phyloP scores from a whole-genome alignment of 139 green algal genomes.

The Chlorella sp. region DNA sequence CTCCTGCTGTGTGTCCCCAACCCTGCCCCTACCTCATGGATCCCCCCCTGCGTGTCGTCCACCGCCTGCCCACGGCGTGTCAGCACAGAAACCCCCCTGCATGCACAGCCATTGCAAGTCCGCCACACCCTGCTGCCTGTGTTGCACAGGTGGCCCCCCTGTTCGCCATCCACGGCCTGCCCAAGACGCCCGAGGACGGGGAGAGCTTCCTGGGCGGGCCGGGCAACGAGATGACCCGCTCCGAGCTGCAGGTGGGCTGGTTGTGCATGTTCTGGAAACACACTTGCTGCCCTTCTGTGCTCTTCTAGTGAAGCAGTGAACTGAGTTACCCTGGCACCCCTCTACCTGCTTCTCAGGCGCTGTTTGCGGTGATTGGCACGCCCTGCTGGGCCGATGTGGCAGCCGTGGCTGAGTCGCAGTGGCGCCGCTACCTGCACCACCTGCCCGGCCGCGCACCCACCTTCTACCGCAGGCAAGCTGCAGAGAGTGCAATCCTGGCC shows the following conservation, averaged over 20 bases:
- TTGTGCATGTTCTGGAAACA: too few species aligned
- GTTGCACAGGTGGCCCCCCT: conserved; percentile 73
- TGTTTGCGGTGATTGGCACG: conserved; percentile 93
- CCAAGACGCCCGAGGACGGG: conserved; percentile 64
- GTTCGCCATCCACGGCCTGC: conserved; percentile 79
- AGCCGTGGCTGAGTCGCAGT: conserved; percentile 64
- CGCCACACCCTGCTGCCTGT: too few species aligned
- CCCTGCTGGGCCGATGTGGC: conserved; percentile 86
- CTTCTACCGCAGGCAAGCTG: conserved; percentile 50
- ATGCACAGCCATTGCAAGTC: too few species aligned
- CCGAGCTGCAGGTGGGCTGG: conserved; percentile 66
- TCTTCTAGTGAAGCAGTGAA: too few species aligned
- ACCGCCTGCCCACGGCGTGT: too few species aligned
- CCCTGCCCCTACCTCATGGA: too few species aligned
- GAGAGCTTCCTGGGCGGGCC: conserved; percentile 47
- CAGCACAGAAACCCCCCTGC: too few species aligned
- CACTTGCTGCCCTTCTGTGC: too few species aligned
- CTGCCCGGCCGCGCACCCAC: conserved; percentile 67
- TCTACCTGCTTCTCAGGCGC: conserved; percentile 29
- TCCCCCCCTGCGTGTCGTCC: too few species aligned
- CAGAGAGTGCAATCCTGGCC: too few species aligned
- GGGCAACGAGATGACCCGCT: conserved; percentile 55
- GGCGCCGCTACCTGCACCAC: conserved; percentile 81
- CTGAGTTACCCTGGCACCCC: too few species aligned
- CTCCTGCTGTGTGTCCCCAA: too few species aligned